These are phyloP conservation scores for Plasmodium ovale DNA, from an alignment of 169 alveolate species.

Conservation along the genomic window DNA sequence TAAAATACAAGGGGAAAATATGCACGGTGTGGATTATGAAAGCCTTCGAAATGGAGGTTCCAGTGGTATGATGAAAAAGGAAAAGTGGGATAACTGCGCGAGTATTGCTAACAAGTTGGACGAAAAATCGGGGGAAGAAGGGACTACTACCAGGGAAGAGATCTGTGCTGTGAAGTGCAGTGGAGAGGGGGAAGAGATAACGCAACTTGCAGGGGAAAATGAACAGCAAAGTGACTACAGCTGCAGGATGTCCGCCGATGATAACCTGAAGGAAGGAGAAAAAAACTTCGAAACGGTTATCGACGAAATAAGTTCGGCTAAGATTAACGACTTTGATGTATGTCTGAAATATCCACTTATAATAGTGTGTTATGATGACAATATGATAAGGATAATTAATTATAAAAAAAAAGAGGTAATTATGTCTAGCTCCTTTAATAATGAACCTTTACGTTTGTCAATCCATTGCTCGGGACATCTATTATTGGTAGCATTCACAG, in stretches of 20 bases:
- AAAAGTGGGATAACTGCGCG: neutral
- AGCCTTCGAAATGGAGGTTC: conserved; percentile 9
- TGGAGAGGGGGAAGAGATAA: neutral
- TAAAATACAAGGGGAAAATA: neutral
- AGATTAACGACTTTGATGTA: conserved; percentile 68
- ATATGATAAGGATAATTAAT: conserved; percentile 42
- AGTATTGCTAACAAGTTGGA: neutral
- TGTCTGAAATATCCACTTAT: conserved; percentile 48
- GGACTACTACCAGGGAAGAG: neutral
- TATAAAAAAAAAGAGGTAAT: conserved; percentile 63
- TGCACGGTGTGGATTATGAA: neutral
- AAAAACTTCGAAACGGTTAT: conserved; percentile 34
- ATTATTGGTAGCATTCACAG: conserved; percentile 61
- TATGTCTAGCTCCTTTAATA: conserved; percentile 46
- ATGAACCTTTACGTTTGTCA: conserved; percentile 59
- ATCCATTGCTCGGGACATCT: conserved; percentile 68
- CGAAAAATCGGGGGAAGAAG: neutral
- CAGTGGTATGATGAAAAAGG: no score
- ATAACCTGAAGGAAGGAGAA: neutral
- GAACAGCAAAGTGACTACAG: neutral
- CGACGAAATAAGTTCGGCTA: conserved; percentile 24
- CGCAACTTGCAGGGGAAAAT: neutral
- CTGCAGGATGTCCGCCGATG: neutral
- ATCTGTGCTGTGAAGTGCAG: neutral
- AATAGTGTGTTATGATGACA: conserved; percentile 58